Percentiles rank a stretch among this genome's conserved stretches.
Evolutionary conservation across 2,329 filamentous ascomycete species (phyloP).

Genomic region (Trichoderma arundinaceum): DNA sequence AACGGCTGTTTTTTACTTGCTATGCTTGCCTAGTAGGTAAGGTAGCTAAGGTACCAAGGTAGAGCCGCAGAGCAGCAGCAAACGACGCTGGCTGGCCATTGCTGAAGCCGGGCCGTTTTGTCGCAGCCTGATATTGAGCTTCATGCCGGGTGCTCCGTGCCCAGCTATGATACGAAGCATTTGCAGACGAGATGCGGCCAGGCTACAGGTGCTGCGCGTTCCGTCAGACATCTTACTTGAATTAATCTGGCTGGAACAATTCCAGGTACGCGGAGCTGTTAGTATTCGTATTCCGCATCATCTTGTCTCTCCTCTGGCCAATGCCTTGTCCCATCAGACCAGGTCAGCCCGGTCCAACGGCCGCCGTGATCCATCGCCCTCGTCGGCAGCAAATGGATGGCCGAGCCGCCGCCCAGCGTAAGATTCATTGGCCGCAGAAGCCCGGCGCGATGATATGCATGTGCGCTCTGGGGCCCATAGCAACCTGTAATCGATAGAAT

Average conservation of each 20-base stretch:
- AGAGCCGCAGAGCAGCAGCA: background rate
- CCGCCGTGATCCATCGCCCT: slow-evolving; percentile 25
- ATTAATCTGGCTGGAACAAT: too few species aligned
- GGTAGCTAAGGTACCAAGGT: background rate
- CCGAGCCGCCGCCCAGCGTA: slow-evolving; percentile 21
- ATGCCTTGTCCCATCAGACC: background rate
- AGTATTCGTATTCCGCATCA: too few species aligned
- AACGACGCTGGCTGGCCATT: slow-evolving; percentile 4
- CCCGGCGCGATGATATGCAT: slow-evolving; percentile 23
- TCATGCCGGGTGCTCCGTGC: slow-evolving; percentile 5
- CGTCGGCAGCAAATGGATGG: slow-evolving; percentile 25
- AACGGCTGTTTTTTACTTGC: too few species aligned
- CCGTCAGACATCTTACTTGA: too few species aligned
- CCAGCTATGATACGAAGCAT: background rate
- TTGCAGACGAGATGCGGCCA: too few species aligned
- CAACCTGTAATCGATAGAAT: background rate
- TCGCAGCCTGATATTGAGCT: slow-evolving; percentile 24
- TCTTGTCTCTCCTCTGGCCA: too few species aligned
- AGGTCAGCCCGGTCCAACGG: slow-evolving; percentile 6
- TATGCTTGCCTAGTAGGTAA: background rate
- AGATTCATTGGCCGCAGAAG: slow-evolving; percentile 29
- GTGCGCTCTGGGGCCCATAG: background rate
- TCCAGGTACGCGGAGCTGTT: background rate
- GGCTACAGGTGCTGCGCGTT: background rate
- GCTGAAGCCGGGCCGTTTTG: slow-evolving; percentile 27